phyloP scores from a whole-genome alignment of 768 basidiomycete species.

The Amanita brunnescens region DNA sequence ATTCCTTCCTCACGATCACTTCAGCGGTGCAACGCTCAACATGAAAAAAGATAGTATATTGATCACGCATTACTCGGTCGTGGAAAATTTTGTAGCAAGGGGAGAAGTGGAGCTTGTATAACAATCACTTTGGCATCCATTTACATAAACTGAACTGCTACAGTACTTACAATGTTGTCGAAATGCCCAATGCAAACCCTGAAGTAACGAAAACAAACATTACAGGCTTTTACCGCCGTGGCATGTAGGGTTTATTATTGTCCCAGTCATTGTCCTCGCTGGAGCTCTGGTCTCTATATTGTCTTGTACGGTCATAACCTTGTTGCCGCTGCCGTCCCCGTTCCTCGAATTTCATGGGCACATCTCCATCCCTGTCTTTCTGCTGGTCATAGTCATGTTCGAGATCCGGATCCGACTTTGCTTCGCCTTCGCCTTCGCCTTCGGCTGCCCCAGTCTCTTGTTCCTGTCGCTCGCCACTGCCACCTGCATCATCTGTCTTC shows the following conservation, averaged over 20 bases:
- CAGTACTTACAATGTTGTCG: conserved; percentile 1
- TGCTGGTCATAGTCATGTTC: conserved; percentile 16
- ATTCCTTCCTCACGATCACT: not conserved
- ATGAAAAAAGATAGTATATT: conserved; percentile 80
- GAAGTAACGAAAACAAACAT: conserved; percentile 1
- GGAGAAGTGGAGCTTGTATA: conserved; percentile 75
- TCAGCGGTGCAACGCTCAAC: conserved; percentile 58
- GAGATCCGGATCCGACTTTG: conserved; percentile 17
- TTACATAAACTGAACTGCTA: not conserved
- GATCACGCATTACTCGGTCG: conserved; percentile 64
- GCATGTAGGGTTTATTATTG: conserved; percentile 36
- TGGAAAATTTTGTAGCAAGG: conserved; percentile 63
- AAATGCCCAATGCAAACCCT: not conserved
- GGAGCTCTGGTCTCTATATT: conserved; percentile 26
- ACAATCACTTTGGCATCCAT: conserved; percentile 5
- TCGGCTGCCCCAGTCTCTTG: not conserved
- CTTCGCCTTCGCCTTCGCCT: conserved; percentile 19
- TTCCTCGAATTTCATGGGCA: conserved; percentile 17
- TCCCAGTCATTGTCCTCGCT: conserved; percentile 35
- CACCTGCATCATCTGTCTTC: conserved; percentile 27
- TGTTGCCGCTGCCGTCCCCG: conserved; percentile 10
- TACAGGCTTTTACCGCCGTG: conserved; percentile 19
- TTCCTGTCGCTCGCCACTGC: conserved; percentile 27
- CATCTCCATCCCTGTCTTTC: conserved; percentile 12
- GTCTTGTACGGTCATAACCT: conserved; percentile 9